Conservation (phyloP, 1,284 basidiomycete genomes). For the Rhodotorula sp. region DNA sequence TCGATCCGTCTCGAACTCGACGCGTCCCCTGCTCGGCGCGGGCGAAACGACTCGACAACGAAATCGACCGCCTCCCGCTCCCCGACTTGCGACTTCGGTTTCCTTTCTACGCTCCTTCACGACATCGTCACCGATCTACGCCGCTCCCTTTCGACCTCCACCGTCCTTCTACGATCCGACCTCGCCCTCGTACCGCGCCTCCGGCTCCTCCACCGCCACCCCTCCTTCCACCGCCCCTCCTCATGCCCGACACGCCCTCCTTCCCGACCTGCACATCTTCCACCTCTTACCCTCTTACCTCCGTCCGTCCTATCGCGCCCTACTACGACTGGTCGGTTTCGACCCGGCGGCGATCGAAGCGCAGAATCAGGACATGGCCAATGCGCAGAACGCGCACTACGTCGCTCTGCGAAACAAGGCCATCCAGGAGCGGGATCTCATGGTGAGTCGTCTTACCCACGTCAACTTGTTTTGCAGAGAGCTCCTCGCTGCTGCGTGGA, state of each 20-base stretch:
- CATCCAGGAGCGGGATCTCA: slow-evolving; percentile 63
- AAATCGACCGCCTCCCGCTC: not conserved
- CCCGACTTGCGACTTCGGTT: not conserved
- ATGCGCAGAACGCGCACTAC: slow-evolving; percentile 61
- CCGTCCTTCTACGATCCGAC: slow-evolving; percentile 9
- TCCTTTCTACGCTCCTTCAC: not conserved
- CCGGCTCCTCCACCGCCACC: not conserved
- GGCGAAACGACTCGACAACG: not conserved
- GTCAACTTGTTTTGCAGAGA: too few species aligned
- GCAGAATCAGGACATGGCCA: slow-evolving; percentile 59
- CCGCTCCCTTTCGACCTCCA: slow-evolving; percentile 4
- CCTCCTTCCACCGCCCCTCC: not conserved
- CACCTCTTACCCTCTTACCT: slow-evolving; percentile 23
- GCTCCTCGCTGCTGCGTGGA: slow-evolving; percentile 48
- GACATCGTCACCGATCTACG: not conserved
- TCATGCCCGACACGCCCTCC: not conserved
- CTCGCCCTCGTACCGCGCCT: not conserved
- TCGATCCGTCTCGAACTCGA: not conserved
- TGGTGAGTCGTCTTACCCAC: too few species aligned
- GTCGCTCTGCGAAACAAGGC: slow-evolving; percentile 67
- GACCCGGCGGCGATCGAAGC: slow-evolving; percentile 3
- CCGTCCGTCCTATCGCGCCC: slow-evolving; percentile 22
- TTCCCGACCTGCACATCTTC: slow-evolving; percentile 19
- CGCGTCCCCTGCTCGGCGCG: not conserved
- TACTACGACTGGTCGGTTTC: slow-evolving; percentile 12